These are phyloP conservation scores for Berberis vulgaris DNA, from an alignment of 164 flowering plant species.

Conservation along the genomic window DNA sequence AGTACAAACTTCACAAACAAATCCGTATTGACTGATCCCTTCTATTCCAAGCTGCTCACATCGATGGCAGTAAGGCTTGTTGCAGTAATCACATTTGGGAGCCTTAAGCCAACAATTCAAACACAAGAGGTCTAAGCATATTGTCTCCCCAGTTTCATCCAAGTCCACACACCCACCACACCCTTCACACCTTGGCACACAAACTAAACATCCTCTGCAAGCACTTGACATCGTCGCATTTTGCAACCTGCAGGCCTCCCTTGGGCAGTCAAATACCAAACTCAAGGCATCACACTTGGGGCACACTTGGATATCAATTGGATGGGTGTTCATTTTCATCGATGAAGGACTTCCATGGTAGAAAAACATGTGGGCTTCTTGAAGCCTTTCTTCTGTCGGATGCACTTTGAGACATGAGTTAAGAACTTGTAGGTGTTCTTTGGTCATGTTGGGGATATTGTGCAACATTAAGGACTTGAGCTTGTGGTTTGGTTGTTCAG, in stretches of 20 bases:
- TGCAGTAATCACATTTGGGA: constrained; percentile 66
- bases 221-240: constrained; percentile 1
- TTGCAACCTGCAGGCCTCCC: constrained; percentile 32
- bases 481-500: constrained; percentile 13
- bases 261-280: constrained; percentile 60
- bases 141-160: constrained; percentile 39
- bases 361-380: constrained; percentile 14
- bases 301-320: constrained; percentile 58
- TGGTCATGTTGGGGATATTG: constrained; percentile 42
- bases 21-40: constrained; percentile 19
- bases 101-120: constrained; percentile 58
- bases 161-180: constrained; percentile 54
- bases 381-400: constrained; percentile 6
- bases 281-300: constrained; percentile 51
- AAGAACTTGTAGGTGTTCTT: constrained; percentile 39
- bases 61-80: constrained; percentile 49
- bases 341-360: constrained; percentile 6
- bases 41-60: constrained; percentile 18
- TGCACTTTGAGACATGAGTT: constrained; percentile 18
- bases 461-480: constrained; percentile 33
- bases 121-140: constrained; percentile 52
- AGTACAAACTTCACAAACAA: constrained; percentile 41
- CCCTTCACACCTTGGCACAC: constrained; percentile 64
- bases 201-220: constrained; percentile 55
- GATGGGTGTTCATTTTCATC: not conserved